Evolutionary conservation across 139 green algal species (phyloP), one percentile per base, ranked within the genome.

Genomic region (Tetradesmus lagerheimii): DNA sequence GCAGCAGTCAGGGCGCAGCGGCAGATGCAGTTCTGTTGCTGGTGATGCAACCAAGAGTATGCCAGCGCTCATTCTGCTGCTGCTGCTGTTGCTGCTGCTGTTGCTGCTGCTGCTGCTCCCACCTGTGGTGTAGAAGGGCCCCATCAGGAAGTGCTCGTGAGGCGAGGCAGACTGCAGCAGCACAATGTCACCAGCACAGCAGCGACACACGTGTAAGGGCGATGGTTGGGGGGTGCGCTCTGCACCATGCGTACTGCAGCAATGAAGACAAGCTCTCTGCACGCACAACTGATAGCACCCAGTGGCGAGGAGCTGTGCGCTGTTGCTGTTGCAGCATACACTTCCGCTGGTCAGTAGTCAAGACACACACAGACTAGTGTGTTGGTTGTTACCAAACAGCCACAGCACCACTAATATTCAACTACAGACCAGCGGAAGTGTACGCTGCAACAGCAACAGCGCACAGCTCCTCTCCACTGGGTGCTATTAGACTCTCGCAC

Each of bases 81-180:
- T 29, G 57, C 57, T 71, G 57, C 57, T n/a, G 57, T 23, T n/a
- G 57, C 57, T 8, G 57, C 57, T 66, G 53, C 53, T 66, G 53
- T 15, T 66, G 53, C 53, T 66, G 53, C 53, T 66, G 53, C 53
- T 66, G 53, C 53, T 66, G 53, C 53, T 1, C 0, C 0, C 12
- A 71, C 57, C 57, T 45, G 81, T 87, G 53, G 74, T 90, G 86
- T 90, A 90, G 71, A 77, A 90, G 45, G 66, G 66, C 11, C 84
- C 84, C 84, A 89, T 89, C 66, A 89, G 67, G 84, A 38, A 89
- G 84, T 89, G 84, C 29, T 89, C 67, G 35, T 89, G 84, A 23
- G 81, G 50, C 2, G 27, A 5, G 34, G 25, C 6, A 39, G 67
- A 37, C 31, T 37, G 71, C 71, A 79, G 71, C 31, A 37, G 31